Conservation (phyloP, 331 rosid genomes). For the Ulmus americana region DNA sequence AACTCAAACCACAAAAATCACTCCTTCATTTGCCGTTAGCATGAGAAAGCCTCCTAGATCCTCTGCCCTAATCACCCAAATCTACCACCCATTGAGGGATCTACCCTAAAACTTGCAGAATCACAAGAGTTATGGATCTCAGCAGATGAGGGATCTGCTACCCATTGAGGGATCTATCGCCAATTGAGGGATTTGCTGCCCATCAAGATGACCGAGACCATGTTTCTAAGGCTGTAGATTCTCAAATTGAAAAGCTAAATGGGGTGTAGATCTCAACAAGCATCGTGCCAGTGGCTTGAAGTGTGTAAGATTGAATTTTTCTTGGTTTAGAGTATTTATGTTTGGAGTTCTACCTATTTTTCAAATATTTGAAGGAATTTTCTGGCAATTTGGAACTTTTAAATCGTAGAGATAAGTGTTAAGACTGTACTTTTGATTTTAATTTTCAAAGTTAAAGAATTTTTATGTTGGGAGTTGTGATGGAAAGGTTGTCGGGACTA, state of each 20-base stretch:
- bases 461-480: neutral
- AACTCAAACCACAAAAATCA: too few species aligned
- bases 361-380: neutral
- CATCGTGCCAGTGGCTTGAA: conserved; percentile 38
- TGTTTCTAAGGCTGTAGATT: conserved; percentile 24
- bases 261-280: conserved; percentile 21
- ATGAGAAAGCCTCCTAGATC: too few species aligned
- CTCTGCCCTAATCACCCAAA: too few species aligned
- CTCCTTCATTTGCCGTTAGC: too few species aligned
- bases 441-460: too few species aligned
- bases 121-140: conserved; percentile 22
- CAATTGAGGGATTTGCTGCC: too few species aligned
- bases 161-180: too few species aligned
- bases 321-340: neutral
- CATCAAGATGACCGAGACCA: conserved; percentile 23
- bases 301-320: conserved; percentile 41
- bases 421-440: too few species aligned
- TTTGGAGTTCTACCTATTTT: neutral
- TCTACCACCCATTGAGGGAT: too few species aligned
- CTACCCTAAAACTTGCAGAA: conserved; percentile 4
- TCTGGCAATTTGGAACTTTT: neutral
- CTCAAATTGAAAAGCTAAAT: conserved; percentile 14
- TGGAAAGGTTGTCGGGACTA: neutral
- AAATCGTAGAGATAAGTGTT: too few species aligned
- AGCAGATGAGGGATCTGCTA: too few species aligned